Evolutionary conservation across 768 basidiomycete species (phyloP).

Genomic region (Tremella fuciformis): DNA sequence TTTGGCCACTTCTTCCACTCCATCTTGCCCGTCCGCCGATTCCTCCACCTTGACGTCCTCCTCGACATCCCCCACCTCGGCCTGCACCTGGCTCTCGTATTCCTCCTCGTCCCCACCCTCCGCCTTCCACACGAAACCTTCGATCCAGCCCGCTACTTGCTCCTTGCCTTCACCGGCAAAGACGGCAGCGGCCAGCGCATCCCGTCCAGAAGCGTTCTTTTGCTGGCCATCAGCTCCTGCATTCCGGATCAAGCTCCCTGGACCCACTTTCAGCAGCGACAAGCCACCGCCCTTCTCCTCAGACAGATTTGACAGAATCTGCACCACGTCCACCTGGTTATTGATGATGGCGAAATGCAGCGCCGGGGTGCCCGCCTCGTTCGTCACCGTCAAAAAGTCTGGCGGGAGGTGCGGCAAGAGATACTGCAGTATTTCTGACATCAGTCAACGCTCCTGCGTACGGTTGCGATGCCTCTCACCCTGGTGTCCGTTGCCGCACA

Average conservation of each 20-base stretch:
- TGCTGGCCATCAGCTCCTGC: conserved; percentile 27
- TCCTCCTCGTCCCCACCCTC: conserved; percentile 72
- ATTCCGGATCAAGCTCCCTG: conserved; percentile 57
- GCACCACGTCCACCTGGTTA: conserved; percentile 60
- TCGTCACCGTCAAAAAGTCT: conserved; percentile 62
- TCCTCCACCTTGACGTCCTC: conserved; percentile 72
- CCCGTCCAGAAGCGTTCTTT: conserved; percentile 43
- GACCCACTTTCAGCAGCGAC: conserved; percentile 43
- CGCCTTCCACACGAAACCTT: conserved; percentile 62
- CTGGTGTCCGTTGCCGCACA: conserved; percentile 79
- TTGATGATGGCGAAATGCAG: conserved; percentile 91
- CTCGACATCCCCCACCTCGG: conserved; percentile 73
- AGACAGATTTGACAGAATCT: conserved; percentile 42
- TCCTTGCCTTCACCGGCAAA: conserved; percentile 51
- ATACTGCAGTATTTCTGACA: conserved; percentile 68
- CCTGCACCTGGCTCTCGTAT: conserved; percentile 75
- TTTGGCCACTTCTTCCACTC: conserved; percentile 22
- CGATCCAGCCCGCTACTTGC: conserved; percentile 51
- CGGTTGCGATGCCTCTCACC: conserved; percentile 57
- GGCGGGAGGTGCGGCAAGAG: conserved; percentile 64
- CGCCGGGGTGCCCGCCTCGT: conserved; percentile 72
- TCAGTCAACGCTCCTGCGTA: background rate
- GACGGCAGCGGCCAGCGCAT: conserved; percentile 47
- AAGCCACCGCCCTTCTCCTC: conserved; percentile 50
- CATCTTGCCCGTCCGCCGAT: conserved; percentile 47